phyloP scores from a whole-genome alignment of 768 basidiomycete genomes.

The Trametes cinnabarina region DNA sequence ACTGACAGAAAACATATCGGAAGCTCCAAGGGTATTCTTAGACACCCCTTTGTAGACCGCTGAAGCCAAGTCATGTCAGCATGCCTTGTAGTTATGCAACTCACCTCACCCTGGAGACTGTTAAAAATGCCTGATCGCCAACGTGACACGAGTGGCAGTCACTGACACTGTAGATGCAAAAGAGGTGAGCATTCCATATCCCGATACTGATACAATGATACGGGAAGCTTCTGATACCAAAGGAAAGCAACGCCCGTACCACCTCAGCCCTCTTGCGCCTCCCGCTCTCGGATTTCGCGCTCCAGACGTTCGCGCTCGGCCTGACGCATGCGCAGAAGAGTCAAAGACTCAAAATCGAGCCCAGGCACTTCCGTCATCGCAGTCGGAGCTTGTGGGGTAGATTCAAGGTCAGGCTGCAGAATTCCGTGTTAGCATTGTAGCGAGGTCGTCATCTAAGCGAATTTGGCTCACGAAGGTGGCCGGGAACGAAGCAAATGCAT shows the following conservation, averaged over 20 bases:
- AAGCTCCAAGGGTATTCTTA: no score
- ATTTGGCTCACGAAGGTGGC: slow-evolving; percentile 46
- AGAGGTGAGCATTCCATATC: not conserved
- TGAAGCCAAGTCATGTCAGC: no score
- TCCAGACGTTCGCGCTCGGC: slow-evolving; percentile 78
- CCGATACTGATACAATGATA: not conserved
- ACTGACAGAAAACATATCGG: no score
- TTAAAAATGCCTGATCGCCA: no score
- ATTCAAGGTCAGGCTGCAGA: slow-evolving; percentile 21
- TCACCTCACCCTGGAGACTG: no score
- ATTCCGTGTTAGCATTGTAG: not conserved
- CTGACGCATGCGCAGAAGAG: slow-evolving; percentile 76
- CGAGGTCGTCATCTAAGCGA: not conserved
- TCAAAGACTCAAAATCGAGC: slow-evolving; percentile 77
- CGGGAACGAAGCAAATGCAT: slow-evolving; percentile 64
- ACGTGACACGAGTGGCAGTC: no score
- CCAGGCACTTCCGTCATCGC: slow-evolving; percentile 33
- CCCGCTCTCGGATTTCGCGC: slow-evolving; percentile 70
- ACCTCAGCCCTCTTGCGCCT: slow-evolving; percentile 37
- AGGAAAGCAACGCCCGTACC: not conserved
- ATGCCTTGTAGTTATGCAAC: no score
- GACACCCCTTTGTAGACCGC: no score
- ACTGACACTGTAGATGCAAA: not conserved
- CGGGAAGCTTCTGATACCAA: not conserved
- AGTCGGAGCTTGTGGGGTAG: slow-evolving; percentile 10